Base-by-base conservation (phyloP, 2,329 filamentous ascomycete species). In the Aspergillus ibericus region DNA sequence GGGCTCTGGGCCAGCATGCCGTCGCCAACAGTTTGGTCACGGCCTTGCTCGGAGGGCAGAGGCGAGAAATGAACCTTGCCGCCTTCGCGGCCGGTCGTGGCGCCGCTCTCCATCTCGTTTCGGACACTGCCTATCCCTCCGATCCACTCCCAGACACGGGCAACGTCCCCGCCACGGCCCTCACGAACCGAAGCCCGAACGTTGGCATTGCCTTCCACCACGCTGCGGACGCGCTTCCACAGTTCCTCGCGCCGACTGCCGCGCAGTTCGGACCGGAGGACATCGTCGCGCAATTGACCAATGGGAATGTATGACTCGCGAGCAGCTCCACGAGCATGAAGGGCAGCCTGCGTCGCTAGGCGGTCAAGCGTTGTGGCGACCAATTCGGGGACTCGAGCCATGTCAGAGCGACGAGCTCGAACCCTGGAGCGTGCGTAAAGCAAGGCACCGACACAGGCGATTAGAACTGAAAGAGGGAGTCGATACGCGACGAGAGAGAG, bases 151-250 rank as follows among this genome's bases (percentile, higher is more conserved):
- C 87, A 89, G 55, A 85, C 83, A 49, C 85, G 80, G 49, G 84
- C 82, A 52, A 88, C 83, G 75, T 83, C 73, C 64, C 83, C 78
- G 29, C 76, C 79, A 75, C 81, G 80, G 65, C 76, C 76, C 70
- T 86, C 85, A 76, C 83, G 89, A 79, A 80, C 92, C 78, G 83
- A 93, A 76, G 77, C 91, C 42, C 95, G 85, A 15, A 99, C 89
- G 70, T 99, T 99, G 60, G 91, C 90, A 74, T 99, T 99, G 75
- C 88, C 88, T 76, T 99, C 95, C 0, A 99, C 93, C 53, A 98
- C 89, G 53, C 82, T 85, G 65, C 87, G 85, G 18, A 99, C 95
- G 51, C 86, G 86, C 63, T 87, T 83, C 95, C 96, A 99, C 52
- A 99, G 81, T 56, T 86, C 85, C 70, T 95, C 89, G 36, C 95